Evolutionary conservation across 2,329 filamentous ascomycete species (phyloP), one percentile per base, ranked within the genome.

Genomic region (Nemania sp.): DNA sequence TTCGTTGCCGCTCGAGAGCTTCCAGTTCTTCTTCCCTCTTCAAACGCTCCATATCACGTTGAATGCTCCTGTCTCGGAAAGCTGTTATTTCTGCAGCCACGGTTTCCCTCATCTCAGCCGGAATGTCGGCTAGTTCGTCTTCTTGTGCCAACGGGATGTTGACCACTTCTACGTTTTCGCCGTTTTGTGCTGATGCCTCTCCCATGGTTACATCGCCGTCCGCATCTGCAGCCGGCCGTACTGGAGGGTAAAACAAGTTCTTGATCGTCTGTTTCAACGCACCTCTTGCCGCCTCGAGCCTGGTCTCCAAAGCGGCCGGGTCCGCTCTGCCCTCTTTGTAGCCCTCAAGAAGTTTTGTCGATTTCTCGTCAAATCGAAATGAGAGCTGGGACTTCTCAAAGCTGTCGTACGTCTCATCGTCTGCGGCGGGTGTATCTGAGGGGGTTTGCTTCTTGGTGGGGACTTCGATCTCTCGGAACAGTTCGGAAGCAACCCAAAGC

Each of bases 121-220:
- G 94, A 42, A 99, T 97, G 66, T 99, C 94, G 17, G 92, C 88
- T 24, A 99, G 79, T 67, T 99, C 94, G 67, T 99, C 95, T 59
- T 99, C 94, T 47, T 89, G 83, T 1, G 87, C 86, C 26, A 96
- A 80, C 3, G 91, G 88, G 54, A 97, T 96, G 53, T 92, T 96
- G 60, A 96, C 87, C 33, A 97, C 87, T 71, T 96, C 91, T 5
- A 90, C 86, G 49, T 84, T 83, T 28, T 85, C 84, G 33, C 83
- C 84, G 31, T 78, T 76, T 22, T 78, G 73, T 0, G 79, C 81
- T 14, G 68, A 59, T 15, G 69, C 73, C 57, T 89, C 86, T 41
- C 80, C 80, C 90, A 93, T 94, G 4, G 77, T 66, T 4, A 78
- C 75, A 64, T 95, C 90, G 17, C 85, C 87, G 51, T 88, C 83